These are phyloP conservation scores for Cordia subcordata DNA, from an alignment of 257 asterid genomes.

Conservation along the genomic window DNA sequence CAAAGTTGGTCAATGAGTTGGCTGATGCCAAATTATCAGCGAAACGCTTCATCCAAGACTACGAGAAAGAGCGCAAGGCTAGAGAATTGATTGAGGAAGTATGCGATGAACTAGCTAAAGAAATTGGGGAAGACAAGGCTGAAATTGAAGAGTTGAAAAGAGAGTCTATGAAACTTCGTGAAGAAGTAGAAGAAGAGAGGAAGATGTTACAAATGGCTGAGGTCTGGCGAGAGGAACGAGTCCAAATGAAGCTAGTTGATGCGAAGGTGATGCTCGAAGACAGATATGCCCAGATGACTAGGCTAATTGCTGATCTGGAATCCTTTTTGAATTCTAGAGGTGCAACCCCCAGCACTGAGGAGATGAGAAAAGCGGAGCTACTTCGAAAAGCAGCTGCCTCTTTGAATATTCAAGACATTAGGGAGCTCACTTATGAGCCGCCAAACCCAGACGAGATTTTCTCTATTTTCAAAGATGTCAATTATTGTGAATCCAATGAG, in stretches of 20 bases:
- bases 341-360: slow-evolving; percentile 29
- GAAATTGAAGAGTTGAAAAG: slow-evolving; percentile 53
- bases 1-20: slow-evolving; percentile 55
- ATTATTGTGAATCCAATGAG: slow-evolving; percentile 32
- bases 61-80: slow-evolving; percentile 56
- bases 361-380: slow-evolving; percentile 42
- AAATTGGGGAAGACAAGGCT: slow-evolving; percentile 61
- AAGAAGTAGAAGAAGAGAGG: slow-evolving; percentile 72
- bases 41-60: slow-evolving; percentile 49
- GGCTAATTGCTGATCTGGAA: slow-evolving; percentile 43
- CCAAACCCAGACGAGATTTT: slow-evolving; percentile 52
- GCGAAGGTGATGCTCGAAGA: slow-evolving; percentile 71
- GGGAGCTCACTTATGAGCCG: slow-evolving; percentile 55
- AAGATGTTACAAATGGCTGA: slow-evolving; percentile 77
- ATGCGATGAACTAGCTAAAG: slow-evolving; percentile 69
- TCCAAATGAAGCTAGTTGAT: slow-evolving; percentile 66
- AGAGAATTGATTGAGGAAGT: slow-evolving; percentile 67
- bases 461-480: slow-evolving; percentile 45
- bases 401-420: slow-evolving; percentile 43
- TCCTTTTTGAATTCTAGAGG: slow-evolving; percentile 30
- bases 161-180: slow-evolving; percentile 43
- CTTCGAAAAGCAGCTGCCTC: slow-evolving; percentile 42
- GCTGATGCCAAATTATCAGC: slow-evolving; percentile 53
- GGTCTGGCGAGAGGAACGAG: slow-evolving; percentile 81
- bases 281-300: slow-evolving; percentile 48